Evolutionary conservation across 179 eudicot species (phyloP), one percentile per base, ranked within the genome.

Genomic region (Silene noctiflora): DNA sequence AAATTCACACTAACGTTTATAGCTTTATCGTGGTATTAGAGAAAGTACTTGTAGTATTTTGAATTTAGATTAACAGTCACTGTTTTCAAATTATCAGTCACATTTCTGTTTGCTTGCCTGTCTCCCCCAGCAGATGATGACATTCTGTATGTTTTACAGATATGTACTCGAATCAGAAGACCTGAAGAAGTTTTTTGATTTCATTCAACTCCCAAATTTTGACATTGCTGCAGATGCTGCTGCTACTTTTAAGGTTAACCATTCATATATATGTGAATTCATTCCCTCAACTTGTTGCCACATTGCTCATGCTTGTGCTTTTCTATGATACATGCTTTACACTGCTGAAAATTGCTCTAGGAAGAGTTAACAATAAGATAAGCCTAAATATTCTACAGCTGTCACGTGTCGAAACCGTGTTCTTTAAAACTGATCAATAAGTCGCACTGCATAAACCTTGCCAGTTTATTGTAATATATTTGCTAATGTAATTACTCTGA

Each of bases 191-290:
- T 89, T 95, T 72, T 95, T 95, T 67, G 91, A 84, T 72, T 93
- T 86, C 73, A 93, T 95, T 63, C 97, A 93, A 75, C 91, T 95
- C 42, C 99, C 97, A 74, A 95, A 56, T 56, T 56, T 56, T 56
- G 60, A 56, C 60, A 56, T 56, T 76, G 91, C 99, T 84, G 93
- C 97, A 1, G 99, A 95, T 88, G 99, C 99, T 79, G 95, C 95
- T 80, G 97, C 97, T 33, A 91, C 98, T 71, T 95, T 95, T 76
- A 95, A 95, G 99, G 99, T 95, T 81, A 53, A 70, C 75, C 58
- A 27, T 68, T 67, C 4, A 73, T 76, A 20, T 72, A 66, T 62
- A 12, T 56, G 22, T 4, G 17, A 24, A 25, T 77, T 39, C 39
- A 48, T 68, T 44, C 25, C 31, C 17, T 78, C 29, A 35, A 35